Base-by-base conservation (phyloP, 257 asterid species). In the Solanum commersonii region DNA sequence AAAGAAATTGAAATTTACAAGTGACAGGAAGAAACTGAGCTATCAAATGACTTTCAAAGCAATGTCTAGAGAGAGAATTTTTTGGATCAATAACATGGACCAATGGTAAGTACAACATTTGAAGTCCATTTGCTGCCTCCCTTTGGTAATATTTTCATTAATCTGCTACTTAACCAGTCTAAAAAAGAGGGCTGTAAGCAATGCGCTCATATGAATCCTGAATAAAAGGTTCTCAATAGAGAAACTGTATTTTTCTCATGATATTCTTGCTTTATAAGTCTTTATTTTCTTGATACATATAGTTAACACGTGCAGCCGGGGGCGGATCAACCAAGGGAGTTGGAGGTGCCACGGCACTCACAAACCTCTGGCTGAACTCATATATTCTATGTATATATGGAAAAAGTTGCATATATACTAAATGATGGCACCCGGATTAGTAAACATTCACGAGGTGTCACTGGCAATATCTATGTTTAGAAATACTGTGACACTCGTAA, bases 111-210 rank as follows among this genome's bases (percentile, higher is more conserved):
- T 87, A 92, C 70, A 90, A 87, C 78, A 96, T 95, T 60, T 89
- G 95, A 72, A 94, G 96, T 86, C 98, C 98, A 14, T 93, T 93
- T 74, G 96, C 89, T 79, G 94, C 76, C 76, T 70, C 76, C 38
- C 14, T 70, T 70, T 70, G 76, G 76, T 70, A 70, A 29, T 9
- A 29, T 29, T 70, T 67, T 29, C 23, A 29, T 70, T 2, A 70
- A 70, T 70, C 76, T 29, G 76, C 76, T 70, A 70, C 44, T 72
- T 33, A 33, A 72, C 40, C 44, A 34, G 79, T 72, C 25, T 16
- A 16, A 33, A 72, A 15, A 14, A 6, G 12, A 2, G n/a, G 13
- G 82, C 12, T 33, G 79, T 33, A 78, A 8, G 65, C 38, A 78
- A 78, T 25, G 84, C 65, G 44, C 22, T 33, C 84, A 79, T 44